Percentiles rank a stretch among this genome's conserved stretches.
Evolutionary conservation across 257 asterid genomes (phyloP).

Genomic region (Solanum corneliomulleri): DNA sequence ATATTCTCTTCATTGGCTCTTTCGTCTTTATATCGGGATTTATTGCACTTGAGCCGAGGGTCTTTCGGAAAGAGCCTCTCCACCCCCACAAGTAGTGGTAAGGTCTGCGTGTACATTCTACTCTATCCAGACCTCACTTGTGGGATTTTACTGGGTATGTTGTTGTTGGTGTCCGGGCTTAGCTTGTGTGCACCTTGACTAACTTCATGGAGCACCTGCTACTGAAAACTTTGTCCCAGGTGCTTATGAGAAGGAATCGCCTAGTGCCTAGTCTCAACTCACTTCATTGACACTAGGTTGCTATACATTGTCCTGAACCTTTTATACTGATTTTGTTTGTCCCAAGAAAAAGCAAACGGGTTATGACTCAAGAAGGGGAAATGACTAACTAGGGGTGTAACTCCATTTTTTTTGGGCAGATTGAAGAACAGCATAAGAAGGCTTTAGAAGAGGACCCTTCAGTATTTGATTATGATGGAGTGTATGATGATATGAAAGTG

Average conservation of each 20-base stretch:
- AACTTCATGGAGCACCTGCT: no score
- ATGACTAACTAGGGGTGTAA: neutral
- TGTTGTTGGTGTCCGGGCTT: no score
- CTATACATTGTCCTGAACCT: neutral
- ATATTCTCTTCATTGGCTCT: no score
- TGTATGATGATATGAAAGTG: slow-evolving; percentile 81
- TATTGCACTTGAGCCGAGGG: no score
- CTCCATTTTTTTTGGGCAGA: slow-evolving; percentile 13
- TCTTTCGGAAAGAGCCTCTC: no score
- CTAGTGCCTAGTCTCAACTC: neutral
- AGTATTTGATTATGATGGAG: slow-evolving; percentile 89
- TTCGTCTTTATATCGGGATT: no score
- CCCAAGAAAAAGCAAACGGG: neutral
- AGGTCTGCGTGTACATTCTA: no score
- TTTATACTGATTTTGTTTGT: neutral
- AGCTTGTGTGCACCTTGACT: no score
- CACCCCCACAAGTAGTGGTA: no score
- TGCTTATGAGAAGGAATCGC: neutral
- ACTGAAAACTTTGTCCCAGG: no score
- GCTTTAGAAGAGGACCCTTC: slow-evolving; percentile 87
- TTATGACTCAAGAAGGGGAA: neutral
- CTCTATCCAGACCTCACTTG: no score
- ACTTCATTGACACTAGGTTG: neutral
- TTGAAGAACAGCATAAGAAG: slow-evolving; percentile 87
- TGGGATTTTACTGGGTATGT: no score